Conservation (phyloP, 2,329 filamentous ascomycete species). For the Colletotrichum incanum region DNA sequence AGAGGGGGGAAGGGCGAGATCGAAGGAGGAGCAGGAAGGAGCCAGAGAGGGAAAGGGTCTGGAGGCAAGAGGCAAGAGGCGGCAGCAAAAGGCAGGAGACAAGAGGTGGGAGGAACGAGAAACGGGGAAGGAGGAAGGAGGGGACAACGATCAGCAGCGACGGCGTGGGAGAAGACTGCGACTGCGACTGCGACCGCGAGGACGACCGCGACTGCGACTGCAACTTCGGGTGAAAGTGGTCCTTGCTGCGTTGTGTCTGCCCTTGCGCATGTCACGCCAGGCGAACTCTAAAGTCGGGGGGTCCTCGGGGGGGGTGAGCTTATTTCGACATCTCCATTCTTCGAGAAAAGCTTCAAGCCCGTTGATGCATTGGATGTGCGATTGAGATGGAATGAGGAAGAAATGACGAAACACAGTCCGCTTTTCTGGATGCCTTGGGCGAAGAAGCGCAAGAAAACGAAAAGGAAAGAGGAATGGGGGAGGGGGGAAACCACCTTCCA, state of each 20-base stretch:
- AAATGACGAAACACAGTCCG: conserved; percentile 7
- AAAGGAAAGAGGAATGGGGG: not conserved
- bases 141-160: conserved; percentile 6
- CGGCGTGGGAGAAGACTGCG: conserved; percentile 2
- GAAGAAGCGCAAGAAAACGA: conserved; percentile 9
- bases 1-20: not conserved
- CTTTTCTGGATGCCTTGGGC: not conserved
- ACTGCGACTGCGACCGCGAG: not conserved
- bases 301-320: conserved; percentile 32
- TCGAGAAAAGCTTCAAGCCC: not conserved
- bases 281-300: conserved; percentile 24
- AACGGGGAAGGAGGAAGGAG: conserved; percentile 6
- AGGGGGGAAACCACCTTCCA: not conserved
- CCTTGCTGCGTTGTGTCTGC: conserved; percentile 15
- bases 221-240: conserved; percentile 41
- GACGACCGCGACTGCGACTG: conserved; percentile 3
- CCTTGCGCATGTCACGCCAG: conserved; percentile 28
- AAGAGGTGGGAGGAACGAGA: not conserved
- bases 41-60: not conserved
- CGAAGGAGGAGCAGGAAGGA: not conserved
- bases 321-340: conserved; percentile 38
- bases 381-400: conserved; percentile 8
- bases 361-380: not conserved
- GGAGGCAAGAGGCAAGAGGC: not conserved
- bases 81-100: not conserved